These are phyloP conservation scores for Termitomyces sp. DNA, from an alignment of 768 basidiomycete species.

Conservation along the genomic window DNA sequence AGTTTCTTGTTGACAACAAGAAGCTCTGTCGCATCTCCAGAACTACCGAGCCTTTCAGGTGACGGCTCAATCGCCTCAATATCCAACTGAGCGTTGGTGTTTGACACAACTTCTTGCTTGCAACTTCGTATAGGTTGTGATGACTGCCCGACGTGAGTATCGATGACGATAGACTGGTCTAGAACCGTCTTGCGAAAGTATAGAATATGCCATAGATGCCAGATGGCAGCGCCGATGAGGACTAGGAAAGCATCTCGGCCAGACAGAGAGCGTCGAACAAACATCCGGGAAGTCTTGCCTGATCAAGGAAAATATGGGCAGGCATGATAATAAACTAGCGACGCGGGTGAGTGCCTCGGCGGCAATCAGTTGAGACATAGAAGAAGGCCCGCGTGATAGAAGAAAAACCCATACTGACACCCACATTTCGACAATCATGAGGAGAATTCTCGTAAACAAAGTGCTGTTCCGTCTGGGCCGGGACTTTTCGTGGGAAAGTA, in stretches of 20 bases:
- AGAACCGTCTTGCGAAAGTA: slow-evolving; percentile 6
- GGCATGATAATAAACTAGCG: background rate
- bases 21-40: background rate
- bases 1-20: slow-evolving; percentile 17
- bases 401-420: no score
- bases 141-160: slow-evolving; percentile 23
- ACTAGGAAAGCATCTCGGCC: slow-evolving; percentile 56
- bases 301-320: background rate
- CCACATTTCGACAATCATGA: no score
- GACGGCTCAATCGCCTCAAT: background rate
- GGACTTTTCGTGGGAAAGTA: no score
- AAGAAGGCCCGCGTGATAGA: no score
- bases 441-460: no score
- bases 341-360: background rate
- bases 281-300: background rate
- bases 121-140: slow-evolving; percentile 9
- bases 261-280: slow-evolving; percentile 37
- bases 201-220: slow-evolving; percentile 46
- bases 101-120: background rate
- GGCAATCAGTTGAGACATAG: background rate
- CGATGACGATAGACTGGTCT: background rate
- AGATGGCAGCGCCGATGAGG: slow-evolving; percentile 48
- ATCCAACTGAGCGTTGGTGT: background rate
- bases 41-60: background rate
- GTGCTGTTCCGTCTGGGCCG: background rate